These are phyloP conservation scores for Geoglossum glabrum DNA, from an alignment of 495 filamentous ascomycete species.

Conservation along the genomic window DNA sequence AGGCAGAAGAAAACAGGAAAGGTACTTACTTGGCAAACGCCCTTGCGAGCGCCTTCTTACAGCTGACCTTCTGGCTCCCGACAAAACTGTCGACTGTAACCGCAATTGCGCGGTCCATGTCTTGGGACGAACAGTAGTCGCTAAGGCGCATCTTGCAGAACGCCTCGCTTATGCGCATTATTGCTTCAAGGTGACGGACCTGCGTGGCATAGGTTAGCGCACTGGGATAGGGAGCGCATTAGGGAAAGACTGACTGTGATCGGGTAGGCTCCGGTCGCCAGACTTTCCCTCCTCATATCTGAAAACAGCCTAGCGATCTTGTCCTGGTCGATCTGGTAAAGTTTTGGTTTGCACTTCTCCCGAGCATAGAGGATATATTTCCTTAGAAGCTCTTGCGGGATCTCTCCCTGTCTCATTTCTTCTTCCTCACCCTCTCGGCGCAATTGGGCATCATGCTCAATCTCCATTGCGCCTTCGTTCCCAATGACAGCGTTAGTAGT, in stretches of 20 bases:
- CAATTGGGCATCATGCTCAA: slow-evolving; percentile 6
- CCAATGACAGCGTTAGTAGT: slow-evolving; percentile 35
- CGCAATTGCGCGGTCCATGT: slow-evolving; percentile 93
- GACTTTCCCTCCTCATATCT: slow-evolving; percentile 81
- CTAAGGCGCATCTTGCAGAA: slow-evolving; percentile 93
- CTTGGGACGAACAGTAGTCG: slow-evolving; percentile 71
- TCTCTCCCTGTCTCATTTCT: slow-evolving; percentile 50
- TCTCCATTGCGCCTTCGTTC: slow-evolving; percentile 20
- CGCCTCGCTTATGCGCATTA: slow-evolving; percentile 79
- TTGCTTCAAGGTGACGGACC: slow-evolving; percentile 94
- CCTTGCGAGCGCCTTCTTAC: slow-evolving; percentile 88
- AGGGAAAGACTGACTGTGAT: slow-evolving; percentile 56
- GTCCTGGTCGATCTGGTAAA: slow-evolving; percentile 96
- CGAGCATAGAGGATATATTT: slow-evolving; percentile 97
- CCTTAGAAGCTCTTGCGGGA: slow-evolving; percentile 75
- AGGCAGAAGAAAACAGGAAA: background rate
- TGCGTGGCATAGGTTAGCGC: slow-evolving; percentile 17
- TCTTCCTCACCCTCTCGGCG: background rate
- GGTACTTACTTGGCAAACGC: slow-evolving; percentile 87
- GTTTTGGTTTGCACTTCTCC: slow-evolving; percentile 74
- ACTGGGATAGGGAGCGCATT: background rate
- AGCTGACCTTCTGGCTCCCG: slow-evolving; percentile 87
- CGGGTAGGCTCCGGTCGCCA: slow-evolving; percentile 89
- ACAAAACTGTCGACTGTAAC: slow-evolving; percentile 95
- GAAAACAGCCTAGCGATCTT: slow-evolving; percentile 88